Conservation (phyloP, 1,284 basidiomycete species). For the Ganoderma meredithae region DNA sequence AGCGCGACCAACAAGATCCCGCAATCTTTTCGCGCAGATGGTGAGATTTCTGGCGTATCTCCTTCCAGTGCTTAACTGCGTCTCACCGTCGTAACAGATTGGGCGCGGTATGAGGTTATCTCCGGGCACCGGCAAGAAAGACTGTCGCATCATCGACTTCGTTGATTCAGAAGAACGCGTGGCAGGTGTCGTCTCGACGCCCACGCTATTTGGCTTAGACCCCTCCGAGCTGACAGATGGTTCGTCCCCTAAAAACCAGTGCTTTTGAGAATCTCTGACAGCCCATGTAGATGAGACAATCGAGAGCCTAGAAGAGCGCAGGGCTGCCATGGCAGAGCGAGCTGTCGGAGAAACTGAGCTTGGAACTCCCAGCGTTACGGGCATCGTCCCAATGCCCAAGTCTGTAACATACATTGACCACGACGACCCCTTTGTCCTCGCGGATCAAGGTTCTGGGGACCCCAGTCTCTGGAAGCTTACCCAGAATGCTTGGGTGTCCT, state of each 20-base stretch:
- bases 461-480: conserved; percentile 61
- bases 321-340: conserved; percentile 36
- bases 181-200: conserved; percentile 79
- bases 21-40: conserved; percentile 95
- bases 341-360: conserved; percentile 14
- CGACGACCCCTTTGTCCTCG: conserved; percentile 78
- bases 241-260: conserved; percentile 36
- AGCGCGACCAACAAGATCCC: conserved; percentile 87
- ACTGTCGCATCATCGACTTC: conserved; percentile 93
- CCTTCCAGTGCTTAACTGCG: neutral
- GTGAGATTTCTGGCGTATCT: conserved; percentile 47
- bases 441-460: conserved; percentile 58
- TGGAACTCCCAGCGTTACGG: conserved; percentile 29
- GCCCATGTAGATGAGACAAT: conserved; percentile 54
- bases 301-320: conserved; percentile 55
- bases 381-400: conserved; percentile 60
- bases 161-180: conserved; percentile 82
- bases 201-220: conserved; percentile 88
- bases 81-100: conserved; percentile 58
- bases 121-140: conserved; percentile 80
- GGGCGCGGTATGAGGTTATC: conserved; percentile 92
- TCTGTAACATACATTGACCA: conserved; percentile 84
- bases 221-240: conserved; percentile 75
- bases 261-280: neutral
- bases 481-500: conserved; percentile 81